Evolutionary conservation across 2,329 filamentous ascomycete genomes (phyloP).

Genomic region (Colletotrichum filicis): DNA sequence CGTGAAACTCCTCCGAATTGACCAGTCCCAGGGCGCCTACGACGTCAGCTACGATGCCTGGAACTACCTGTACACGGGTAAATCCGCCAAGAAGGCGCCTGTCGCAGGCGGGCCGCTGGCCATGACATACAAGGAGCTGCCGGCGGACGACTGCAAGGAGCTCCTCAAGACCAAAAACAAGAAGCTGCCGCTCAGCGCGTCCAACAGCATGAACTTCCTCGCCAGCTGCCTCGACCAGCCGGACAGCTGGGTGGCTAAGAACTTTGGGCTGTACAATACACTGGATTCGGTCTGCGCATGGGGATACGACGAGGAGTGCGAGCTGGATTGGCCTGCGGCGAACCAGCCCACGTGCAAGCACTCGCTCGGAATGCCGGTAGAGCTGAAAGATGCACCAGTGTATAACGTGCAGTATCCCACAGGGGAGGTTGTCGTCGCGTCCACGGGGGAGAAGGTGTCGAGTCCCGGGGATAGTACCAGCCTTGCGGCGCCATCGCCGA

Average conservation of each 20-base stretch:
- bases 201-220: conserved; percentile 66
- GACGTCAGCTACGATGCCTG: conserved; percentile 64
- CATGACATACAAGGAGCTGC: conserved; percentile 58
- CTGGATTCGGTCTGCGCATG: conserved; percentile 58
- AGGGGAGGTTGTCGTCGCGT: conserved; percentile 53
- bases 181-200: conserved; percentile 55
- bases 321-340: conserved; percentile 52
- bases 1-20: conserved; percentile 40
- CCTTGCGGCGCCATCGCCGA: conserved; percentile 14
- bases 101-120: conserved; percentile 57
- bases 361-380: conserved; percentile 49
- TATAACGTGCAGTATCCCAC: conserved; percentile 60
- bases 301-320: conserved; percentile 59
- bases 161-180: conserved; percentile 57
- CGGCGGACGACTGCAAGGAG: conserved; percentile 55
- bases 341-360: conserved; percentile 59
- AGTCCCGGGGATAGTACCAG: conserved; percentile 13
- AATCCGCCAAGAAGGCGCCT: conserved; percentile 56
- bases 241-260: conserved; percentile 58
- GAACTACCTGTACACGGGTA: conserved; percentile 60
- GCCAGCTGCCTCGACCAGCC: conserved; percentile 52
- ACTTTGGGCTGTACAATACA: conserved; percentile 63
- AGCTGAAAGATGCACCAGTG: conserved; percentile 52
- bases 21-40: conserved; percentile 52
- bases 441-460: conserved; percentile 26